Percentiles rank a stretch among this genome's conserved stretches.
phyloP scores from a whole-genome alignment of 2,329 filamentous ascomycete species.

The Thelonectria olida region DNA sequence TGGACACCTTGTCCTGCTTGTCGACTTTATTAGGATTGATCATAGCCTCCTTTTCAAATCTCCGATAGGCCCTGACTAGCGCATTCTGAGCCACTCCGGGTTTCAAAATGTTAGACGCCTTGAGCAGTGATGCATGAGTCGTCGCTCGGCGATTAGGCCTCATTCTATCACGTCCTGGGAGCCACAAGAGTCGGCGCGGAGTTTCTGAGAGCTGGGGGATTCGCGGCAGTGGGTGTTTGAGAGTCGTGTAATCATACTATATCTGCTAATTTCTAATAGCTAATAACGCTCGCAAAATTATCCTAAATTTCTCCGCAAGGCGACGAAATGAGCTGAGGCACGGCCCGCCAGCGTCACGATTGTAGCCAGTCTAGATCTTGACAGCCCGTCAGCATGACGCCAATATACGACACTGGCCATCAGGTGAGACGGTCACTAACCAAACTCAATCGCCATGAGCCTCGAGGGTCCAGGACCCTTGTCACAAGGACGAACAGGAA shows the following conservation, averaged over 20 bases:
- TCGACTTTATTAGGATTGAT: slow-evolving; percentile 61
- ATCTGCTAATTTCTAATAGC: too few species aligned
- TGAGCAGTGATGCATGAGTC: slow-evolving; percentile 62
- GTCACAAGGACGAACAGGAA: too few species aligned
- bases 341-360: too few species aligned
- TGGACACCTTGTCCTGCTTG: slow-evolving; percentile 60
- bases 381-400: too few species aligned
- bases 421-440: too few species aligned
- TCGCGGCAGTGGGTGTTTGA: slow-evolving; percentile 73
- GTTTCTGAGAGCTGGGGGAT: slow-evolving; percentile 60
- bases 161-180: slow-evolving; percentile 51
- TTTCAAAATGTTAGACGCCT: slow-evolving; percentile 56
- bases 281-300: too few species aligned
- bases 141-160: slow-evolving; percentile 59
- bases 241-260: slow-evolving; percentile 65
- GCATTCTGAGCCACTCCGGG: slow-evolving; percentile 54
- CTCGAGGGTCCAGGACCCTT: too few species aligned
- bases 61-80: slow-evolving; percentile 74
- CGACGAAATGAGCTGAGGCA: too few species aligned
- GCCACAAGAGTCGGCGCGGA: slow-evolving; percentile 52
- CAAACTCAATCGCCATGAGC: too few species aligned
- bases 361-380: too few species aligned
- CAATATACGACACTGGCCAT: too few species aligned
- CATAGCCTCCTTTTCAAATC: slow-evolving; percentile 72
- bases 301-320: too few species aligned